Percentiles rank a stretch among this genome's conserved stretches.
Conservation (phyloP, 2,329 filamentous ascomycete species). For the Fusarium sp. region DNA sequence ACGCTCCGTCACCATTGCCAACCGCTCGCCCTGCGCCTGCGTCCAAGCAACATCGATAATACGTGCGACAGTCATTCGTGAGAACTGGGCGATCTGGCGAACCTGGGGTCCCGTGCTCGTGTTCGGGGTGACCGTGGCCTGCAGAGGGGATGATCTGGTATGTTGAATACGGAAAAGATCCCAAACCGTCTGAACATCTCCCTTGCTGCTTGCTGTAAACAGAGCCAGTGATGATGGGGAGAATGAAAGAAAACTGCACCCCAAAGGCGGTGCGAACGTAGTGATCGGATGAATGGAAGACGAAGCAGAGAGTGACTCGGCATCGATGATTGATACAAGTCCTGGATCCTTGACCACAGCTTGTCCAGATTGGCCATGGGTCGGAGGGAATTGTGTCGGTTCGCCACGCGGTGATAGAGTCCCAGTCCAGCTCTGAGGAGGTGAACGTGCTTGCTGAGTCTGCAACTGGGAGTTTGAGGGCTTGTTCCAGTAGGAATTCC, state of each 20-base stretch:
- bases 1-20: constrained; percentile 92
- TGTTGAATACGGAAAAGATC: constrained; percentile 77
- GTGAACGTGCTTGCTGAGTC: constrained; percentile 61
- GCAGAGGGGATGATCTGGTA: constrained; percentile 72
- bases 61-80: constrained; percentile 89
- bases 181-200: constrained; percentile 87
- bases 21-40: constrained; percentile 80
- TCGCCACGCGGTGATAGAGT: constrained; percentile 63
- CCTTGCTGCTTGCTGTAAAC: constrained; percentile 84
- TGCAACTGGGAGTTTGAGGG: constrained; percentile 58
- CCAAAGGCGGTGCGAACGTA: constrained; percentile 78
- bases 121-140: constrained; percentile 62
- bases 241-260: constrained; percentile 85
- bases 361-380: constrained; percentile 74
- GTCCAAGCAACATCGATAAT: constrained; percentile 94
- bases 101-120: constrained; percentile 70
- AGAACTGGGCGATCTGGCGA: constrained; percentile 88
- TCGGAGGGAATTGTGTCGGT: constrained; percentile 75
- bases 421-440: constrained; percentile 63
- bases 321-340: constrained; percentile 80
- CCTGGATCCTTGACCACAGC: constrained; percentile 74
- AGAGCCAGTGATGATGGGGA: constrained; percentile 79
- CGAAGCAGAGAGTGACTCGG: constrained; percentile 69
- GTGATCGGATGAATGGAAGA: constrained; percentile 72
- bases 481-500: constrained; percentile 85